These are phyloP conservation scores for Emmonsiellopsis sp. DNA, from an alignment of 2,329 filamentous ascomycete genomes.

Conservation along the genomic window DNA sequence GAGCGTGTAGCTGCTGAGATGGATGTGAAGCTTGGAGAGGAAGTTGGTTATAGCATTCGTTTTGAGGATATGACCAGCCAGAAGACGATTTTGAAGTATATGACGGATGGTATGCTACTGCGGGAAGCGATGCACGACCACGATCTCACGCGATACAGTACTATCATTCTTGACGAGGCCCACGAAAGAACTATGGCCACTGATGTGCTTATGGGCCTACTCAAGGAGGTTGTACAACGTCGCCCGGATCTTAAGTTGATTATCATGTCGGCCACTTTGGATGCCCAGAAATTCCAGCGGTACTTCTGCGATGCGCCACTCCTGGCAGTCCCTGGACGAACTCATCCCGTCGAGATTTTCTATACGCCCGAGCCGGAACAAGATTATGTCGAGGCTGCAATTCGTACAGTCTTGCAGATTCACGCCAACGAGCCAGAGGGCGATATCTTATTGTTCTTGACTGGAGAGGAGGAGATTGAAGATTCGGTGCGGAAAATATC, in stretches of 20 bases:
- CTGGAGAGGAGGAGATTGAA: conserved; percentile 97
- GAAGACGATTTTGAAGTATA: conserved; percentile 94
- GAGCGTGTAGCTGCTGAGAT: conserved; percentile 97
- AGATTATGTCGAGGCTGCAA: conserved; percentile 92
- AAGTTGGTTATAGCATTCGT: conserved; percentile 97
- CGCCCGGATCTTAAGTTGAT: conserved; percentile 92
- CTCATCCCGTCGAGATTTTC: conserved; percentile 94
- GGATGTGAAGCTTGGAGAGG: conserved; percentile 83
- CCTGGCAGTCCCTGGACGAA: conserved; percentile 87
- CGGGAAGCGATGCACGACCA: conserved; percentile 95
- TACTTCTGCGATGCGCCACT: conserved; percentile 95
- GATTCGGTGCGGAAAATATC: conserved; percentile 87
- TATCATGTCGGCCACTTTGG: conserved; percentile 96
- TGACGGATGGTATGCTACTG: conserved; percentile 98
- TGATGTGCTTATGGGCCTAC: conserved; percentile 90
- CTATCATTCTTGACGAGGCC: conserved; percentile 96
- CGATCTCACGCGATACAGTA: conserved; percentile 83
- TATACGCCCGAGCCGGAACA: conserved; percentile 94
- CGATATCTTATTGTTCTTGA: conserved; percentile 89
- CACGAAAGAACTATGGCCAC: conserved; percentile 96
- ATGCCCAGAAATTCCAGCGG: conserved; percentile 94
- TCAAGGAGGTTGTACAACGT: conserved; percentile 79
- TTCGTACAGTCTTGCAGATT: conserved; percentile 92
- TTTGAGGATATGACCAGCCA: conserved; percentile 90
- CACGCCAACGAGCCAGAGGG: conserved; percentile 88